Evolutionary conservation across 768 basidiomycete species (phyloP), one percentile per base, ranked within the genome.

Genomic region (Botryobasidium botryosum): DNA sequence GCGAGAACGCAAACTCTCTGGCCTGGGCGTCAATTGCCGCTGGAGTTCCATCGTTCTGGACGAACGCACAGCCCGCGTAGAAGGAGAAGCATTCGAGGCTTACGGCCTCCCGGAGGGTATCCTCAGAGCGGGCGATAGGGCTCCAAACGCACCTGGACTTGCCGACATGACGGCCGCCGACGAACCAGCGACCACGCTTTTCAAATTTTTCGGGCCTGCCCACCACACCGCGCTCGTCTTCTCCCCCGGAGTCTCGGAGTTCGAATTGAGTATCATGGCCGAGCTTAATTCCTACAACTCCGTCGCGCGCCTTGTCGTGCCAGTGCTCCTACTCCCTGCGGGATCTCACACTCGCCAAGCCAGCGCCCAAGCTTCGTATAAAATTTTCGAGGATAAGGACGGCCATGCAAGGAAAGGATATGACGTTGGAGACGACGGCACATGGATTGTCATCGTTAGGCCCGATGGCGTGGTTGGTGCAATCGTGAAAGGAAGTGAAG

Each of bases 1-100:
- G n/a, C n/a, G n/a, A n/a, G n/a, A n/a, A n/a, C n/a, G n/a, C n/a
- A n/a, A n/a, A n/a, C n/a, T n/a, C n/a, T n/a, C n/a, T 8, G 67
- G 69, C 55, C 64, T 72, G 28, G 70, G 69, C 6, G 60, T 74
- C 36, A 74, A 74, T 55, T 74, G 68, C 51, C 63, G 74, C 7
- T 64, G 65, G 56, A 73, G 72, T 52, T 49, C 65, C 0, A 61
- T 72, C 18, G 59, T 73, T 1, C 21, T 68, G 12, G 72, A 74
- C 42, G 64, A 67, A 44, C 56, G 58, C 40, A n/a, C n/a, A n/a
- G n/a, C n/a, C n/a, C 41, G 45, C 29, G 25, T 52, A 32, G 31
- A 8, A 33, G 50, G 48, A 1, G 51, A 48, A 1, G n/a, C n/a
- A n/a, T n/a, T n/a, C n/a, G 47, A 44, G 43, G 53, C 49, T 48